Base-by-base conservation (phyloP, 495 filamentous ascomycete species). In the Staphylotrichum tortipilum region DNA sequence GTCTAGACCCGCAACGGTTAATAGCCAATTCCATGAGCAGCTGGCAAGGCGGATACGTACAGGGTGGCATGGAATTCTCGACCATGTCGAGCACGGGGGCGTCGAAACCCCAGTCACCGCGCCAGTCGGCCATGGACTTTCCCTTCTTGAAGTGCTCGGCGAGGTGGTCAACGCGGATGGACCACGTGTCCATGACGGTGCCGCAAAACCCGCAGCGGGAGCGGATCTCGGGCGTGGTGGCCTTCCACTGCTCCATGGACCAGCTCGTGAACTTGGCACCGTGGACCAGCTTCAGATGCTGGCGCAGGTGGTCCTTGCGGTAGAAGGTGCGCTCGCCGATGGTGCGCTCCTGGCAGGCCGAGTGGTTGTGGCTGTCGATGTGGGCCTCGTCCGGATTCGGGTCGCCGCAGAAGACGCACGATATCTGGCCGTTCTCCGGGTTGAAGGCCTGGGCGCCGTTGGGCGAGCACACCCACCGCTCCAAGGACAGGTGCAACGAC, bases 221-320 rank as follows among this genome's bases (percentile, higher is more conserved):
- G 12, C 72, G 64, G 19, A 85, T 77, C 52, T 80, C 76, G 9
- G 68, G 72, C 2, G 72, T 76, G 6, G 71, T 65, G 11, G 72
- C 67, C 60, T 83, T 83, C 85, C 87, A 90, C 21, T 70, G 70
- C 11, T 87, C 79, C 70, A 90, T 86, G 9, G 74, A 61, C 59
- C 69, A 72, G n/a, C 70, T 56, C 9, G 74, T 71, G 47, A 79
- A 76, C 53, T 80, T 84, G 26, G 78, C 79, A 38, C 78, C 67
- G 60, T 94, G 88, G 45, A 89, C 84, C 24, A 91, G 79, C 35
- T 84, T 79, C 18, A 94, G 67, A 60, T 94, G 88, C 59, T 94
- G 88, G 44, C 82, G 76, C 3, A 94, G 69, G 60, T 94, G 85
- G 58, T 94, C 88, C 66, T 91, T 94, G 14, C 88, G 78, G 44